A percentile compares a stretch with the other conserved stretches of the same genome.
Evolutionary conservation across 2,329 filamentous ascomycete genomes (phyloP).

Genomic region (Podosphaera aphanis): DNA sequence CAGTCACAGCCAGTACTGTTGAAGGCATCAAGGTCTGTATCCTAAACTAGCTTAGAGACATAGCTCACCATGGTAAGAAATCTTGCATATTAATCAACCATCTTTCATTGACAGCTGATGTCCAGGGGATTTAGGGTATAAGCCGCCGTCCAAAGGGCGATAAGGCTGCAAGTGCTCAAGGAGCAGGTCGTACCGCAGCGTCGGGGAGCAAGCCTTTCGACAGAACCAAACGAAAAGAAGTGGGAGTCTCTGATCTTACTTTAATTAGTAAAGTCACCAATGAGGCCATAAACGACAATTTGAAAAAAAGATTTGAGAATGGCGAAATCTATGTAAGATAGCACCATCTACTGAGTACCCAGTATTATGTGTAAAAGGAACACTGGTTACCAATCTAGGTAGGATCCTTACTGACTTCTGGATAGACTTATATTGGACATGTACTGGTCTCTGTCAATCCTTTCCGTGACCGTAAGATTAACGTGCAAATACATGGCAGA

Average conservation of each 20-base stretch:
- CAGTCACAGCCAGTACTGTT: background rate
- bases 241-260: conserved; percentile 92
- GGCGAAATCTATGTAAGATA: conserved; percentile 63
- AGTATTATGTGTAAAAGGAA: background rate
- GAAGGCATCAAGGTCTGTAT: background rate
- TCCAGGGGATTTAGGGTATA: conserved; percentile 11
- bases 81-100: background rate
- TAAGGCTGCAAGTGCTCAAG: conserved; percentile 12
- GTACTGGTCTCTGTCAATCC: conserved; percentile 97
- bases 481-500: background rate
- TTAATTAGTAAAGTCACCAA: conserved; percentile 97
- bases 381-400: background rate
- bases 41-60: background rate
- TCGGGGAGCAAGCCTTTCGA: conserved; percentile 43
- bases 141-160: conserved; percentile 17
- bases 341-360: background rate
- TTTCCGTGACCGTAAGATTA: conserved; percentile 54
- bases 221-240: conserved; percentile 94
- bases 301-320: conserved; percentile 96
- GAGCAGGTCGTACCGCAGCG: conserved; percentile 8
- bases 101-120: background rate
- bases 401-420: conserved; percentile 4
- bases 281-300: conserved; percentile 95
- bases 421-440: conserved; percentile 88
- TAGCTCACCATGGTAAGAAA: background rate